These are phyloP conservation scores for Erysimum cheiranthoides DNA, from an alignment of 345 rosid genomes.

Conservation along the genomic window DNA sequence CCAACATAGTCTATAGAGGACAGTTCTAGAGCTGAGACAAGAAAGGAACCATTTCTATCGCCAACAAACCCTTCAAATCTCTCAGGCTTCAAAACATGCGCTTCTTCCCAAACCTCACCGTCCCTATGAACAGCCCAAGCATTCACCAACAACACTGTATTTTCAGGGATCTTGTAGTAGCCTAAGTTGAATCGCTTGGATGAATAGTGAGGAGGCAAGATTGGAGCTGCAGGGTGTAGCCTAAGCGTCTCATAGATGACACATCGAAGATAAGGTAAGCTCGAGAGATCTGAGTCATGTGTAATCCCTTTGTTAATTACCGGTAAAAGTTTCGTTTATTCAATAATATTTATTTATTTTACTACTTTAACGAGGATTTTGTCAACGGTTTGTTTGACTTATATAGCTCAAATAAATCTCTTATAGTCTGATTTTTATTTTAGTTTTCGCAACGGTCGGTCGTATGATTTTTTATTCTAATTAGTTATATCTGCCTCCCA, in stretches of 20 bases:
- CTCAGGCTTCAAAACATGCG: slow-evolving; percentile 58
- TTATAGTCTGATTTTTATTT: no score
- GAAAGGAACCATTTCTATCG: slow-evolving; percentile 44
- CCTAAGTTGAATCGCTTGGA: slow-evolving; percentile 53
- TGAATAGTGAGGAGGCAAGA: slow-evolving; percentile 59
- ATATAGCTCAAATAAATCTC: no score
- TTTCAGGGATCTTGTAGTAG: slow-evolving; percentile 53
- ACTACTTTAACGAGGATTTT: no score
- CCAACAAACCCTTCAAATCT: slow-evolving; percentile 51
- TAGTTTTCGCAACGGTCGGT: no score
- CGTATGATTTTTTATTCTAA: no score
- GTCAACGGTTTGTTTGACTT: no score
- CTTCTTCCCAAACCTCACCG: slow-evolving; percentile 57
- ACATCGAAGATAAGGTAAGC: slow-evolving; percentile 64
- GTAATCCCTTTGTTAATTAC: slow-evolving; percentile 47
- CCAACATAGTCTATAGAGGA: slow-evolving; percentile 15
- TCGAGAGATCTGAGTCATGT: slow-evolving; percentile 56
- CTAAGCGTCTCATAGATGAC: slow-evolving; percentile 64
- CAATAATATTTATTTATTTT: no score
- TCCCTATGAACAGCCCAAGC: slow-evolving; percentile 67
- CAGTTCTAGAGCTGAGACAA: slow-evolving; percentile 45
- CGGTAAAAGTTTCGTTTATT: no score
- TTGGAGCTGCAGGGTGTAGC: slow-evolving; percentile 61
- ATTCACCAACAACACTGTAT: slow-evolving; percentile 55
- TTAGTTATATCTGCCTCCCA: no score